Percentiles rank a stretch among this genome's conserved stretches.
These are phyloP conservation scores for Aspergillus hortae DNA, from an alignment of 2,329 filamentous ascomycete genomes.

Conservation along the genomic window DNA sequence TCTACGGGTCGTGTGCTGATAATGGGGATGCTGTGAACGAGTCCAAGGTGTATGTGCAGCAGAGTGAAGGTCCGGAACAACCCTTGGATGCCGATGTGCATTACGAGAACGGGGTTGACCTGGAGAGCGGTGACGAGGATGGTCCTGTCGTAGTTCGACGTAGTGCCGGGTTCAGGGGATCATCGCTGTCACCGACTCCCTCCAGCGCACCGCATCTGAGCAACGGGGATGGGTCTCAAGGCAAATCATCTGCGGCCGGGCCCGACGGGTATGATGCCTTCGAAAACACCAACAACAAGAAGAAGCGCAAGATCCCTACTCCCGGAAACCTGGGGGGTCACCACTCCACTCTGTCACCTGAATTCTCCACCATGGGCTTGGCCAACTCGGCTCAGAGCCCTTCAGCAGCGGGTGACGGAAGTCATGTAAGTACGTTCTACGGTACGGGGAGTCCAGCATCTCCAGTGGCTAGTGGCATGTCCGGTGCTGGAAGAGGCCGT, in stretches of 20 bases:
- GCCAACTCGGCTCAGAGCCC: slow-evolving; percentile 46
- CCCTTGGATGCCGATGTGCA: slow-evolving; percentile 39
- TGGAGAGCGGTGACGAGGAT: slow-evolving; percentile 62
- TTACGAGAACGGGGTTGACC: slow-evolving; percentile 54
- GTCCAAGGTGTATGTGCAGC: slow-evolving; percentile 43
- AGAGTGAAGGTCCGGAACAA: slow-evolving; percentile 41
- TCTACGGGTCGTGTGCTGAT: slow-evolving; percentile 66
- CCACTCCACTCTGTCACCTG: slow-evolving; percentile 57
- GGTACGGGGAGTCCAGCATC: slow-evolving; percentile 54
- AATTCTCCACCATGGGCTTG: slow-evolving; percentile 63
- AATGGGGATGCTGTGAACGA: slow-evolving; percentile 51
- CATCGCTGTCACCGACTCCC: slow-evolving; percentile 31
- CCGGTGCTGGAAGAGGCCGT: slow-evolving; percentile 78
- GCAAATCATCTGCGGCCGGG: slow-evolving; percentile 63
- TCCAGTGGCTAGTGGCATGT: slow-evolving; percentile 65
- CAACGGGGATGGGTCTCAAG: slow-evolving; percentile 26
- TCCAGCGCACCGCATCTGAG: slow-evolving; percentile 24
- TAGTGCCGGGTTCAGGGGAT: slow-evolving; percentile 40
- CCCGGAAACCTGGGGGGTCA: slow-evolving; percentile 67
- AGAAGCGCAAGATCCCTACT: slow-evolving; percentile 96
- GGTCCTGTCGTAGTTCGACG: slow-evolving; percentile 40
- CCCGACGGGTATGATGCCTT: slow-evolving; percentile 95
- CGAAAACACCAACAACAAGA: slow-evolving; percentile 98
- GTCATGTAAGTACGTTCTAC: slow-evolving; percentile 51
- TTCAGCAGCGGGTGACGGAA: slow-evolving; percentile 43